These are phyloP conservation scores for Torrubiellomyces zombiae DNA, from an alignment of 2,329 filamentous ascomycete genomes.

Conservation along the genomic window DNA sequence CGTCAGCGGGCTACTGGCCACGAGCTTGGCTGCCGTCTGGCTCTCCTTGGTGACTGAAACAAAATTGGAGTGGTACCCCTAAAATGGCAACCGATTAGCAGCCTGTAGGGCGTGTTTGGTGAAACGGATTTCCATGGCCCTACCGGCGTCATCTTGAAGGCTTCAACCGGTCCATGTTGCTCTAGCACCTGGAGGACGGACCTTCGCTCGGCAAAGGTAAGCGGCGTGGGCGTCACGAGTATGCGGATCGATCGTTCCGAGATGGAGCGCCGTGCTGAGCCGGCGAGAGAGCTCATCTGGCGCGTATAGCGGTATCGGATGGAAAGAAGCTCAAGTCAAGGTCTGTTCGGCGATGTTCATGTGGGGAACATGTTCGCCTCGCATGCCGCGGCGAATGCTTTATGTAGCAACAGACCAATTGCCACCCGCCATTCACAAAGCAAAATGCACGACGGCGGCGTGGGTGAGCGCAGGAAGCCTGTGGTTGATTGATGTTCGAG, in stretches of 20 bases:
- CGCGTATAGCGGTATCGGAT: no score
- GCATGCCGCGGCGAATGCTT: no score
- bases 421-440: no score
- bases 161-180: constrained; percentile 30
- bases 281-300: constrained; percentile 6
- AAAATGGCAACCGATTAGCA: no score
- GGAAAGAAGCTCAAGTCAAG: no score
- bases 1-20: constrained; percentile 27
- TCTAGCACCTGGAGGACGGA: constrained; percentile 36
- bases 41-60: constrained; percentile 28
- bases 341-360: no score
- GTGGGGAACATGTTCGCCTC: no score
- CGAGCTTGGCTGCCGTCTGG: constrained; percentile 21
- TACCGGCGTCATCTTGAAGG: constrained; percentile 26
- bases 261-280: constrained; percentile 5
- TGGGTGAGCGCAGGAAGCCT: no score
- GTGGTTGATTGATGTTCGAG: no score
- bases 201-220: constrained; percentile 35
- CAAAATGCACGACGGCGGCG: no score
- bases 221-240: constrained; percentile 32
- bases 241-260: constrained; percentile 28
- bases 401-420: no score
- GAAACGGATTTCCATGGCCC: neutral
- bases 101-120: no score
- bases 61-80: constrained; percentile 33